These are phyloP conservation scores for Solanum habrochaites DNA, from an alignment of 257 asterid genomes.

Conservation along the genomic window DNA sequence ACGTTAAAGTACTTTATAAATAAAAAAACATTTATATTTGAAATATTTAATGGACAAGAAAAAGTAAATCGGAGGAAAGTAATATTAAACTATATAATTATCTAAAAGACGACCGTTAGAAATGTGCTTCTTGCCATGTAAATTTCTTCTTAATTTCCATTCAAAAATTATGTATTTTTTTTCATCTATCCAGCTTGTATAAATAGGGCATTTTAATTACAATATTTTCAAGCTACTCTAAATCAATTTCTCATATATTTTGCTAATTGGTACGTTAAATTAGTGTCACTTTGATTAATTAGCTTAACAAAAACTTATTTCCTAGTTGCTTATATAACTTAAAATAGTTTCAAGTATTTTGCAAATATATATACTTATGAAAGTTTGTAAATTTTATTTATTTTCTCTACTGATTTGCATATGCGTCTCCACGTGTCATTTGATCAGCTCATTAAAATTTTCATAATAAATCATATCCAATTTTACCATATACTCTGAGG, in stretches of 20 bases:
- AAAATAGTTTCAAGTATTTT: neutral
- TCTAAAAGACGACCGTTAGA: neutral
- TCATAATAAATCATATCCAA: neutral
- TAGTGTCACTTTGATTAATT: neutral
- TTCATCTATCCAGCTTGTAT: neutral
- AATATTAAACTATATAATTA: neutral
- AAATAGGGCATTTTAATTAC: neutral
- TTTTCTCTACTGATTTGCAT: neutral
- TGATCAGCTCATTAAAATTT: neutral
- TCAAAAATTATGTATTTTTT: neutral
- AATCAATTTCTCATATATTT: neutral
- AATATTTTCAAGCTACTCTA: neutral
- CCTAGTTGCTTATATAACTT: neutral
- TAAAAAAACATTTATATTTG: too few species aligned
- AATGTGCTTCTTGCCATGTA: neutral
- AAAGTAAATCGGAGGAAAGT: neutral
- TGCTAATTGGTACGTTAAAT: neutral
- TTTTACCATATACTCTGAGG: neutral
- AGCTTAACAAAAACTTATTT: neutral
- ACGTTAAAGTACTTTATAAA: too few species aligned
- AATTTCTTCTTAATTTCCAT: neutral
- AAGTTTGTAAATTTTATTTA: neutral
- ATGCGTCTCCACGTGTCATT: neutral
- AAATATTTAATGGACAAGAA: too few species aligned
- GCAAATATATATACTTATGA: neutral